A percentile compares a stretch with the other conserved stretches of the same genome.
Conservation (phyloP, 345 rosid genomes). For the Psidium friedrichsthalianum region DNA sequence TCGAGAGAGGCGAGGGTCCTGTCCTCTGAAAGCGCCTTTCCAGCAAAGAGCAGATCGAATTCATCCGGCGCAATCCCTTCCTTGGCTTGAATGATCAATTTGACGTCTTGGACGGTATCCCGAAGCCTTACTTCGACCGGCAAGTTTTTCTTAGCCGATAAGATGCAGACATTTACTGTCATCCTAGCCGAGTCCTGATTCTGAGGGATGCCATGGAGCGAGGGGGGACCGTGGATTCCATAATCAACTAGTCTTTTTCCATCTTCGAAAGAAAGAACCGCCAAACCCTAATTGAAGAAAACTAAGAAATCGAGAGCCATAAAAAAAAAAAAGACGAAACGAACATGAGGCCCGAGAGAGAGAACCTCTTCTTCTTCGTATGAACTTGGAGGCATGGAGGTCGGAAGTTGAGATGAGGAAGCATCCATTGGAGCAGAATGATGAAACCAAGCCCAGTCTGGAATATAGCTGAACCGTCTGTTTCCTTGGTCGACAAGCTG, state of each 20-base stretch:
- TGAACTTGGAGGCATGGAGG: neutral
- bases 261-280: no score
- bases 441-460: no score
- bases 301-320: no score
- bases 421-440: neutral
- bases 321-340: no score
- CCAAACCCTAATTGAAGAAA: no score
- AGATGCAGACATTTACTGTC: neutral
- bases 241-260: no score
- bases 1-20: neutral
- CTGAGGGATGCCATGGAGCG: no score
- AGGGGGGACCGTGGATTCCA: no score
- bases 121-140: neutral
- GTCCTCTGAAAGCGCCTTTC: neutral
- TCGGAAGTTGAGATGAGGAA: neutral
- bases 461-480: no score
- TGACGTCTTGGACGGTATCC: neutral
- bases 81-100: neutral
- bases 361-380: neutral
- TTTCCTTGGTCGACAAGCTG: no score
- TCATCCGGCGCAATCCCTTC: neutral
- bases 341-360: neutral
- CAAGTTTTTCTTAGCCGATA: neutral
- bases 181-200: neutral
- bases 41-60: fast-evolving